phyloP scores from a whole-genome alignment of 257 asterid species.

The Forsythia suspensa region DNA sequence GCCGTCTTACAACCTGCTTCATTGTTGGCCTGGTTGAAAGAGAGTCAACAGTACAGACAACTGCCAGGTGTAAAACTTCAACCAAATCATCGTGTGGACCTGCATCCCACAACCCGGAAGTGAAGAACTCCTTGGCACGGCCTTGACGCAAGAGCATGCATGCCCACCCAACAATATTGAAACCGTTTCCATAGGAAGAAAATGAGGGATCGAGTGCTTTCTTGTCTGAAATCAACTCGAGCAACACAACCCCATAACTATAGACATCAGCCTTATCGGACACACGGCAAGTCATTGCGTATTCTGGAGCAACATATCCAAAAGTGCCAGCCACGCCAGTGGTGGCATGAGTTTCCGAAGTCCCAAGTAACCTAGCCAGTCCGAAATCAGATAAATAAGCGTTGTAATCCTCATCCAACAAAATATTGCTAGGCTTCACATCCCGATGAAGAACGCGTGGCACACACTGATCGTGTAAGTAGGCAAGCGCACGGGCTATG shows the following conservation, averaged over 20 bases:
- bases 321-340: constrained; percentile 94
- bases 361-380: constrained; percentile 80
- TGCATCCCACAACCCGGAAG: constrained; percentile 75
- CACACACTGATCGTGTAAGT: constrained; percentile 85
- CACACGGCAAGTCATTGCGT: constrained; percentile 93
- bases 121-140: constrained; percentile 79
- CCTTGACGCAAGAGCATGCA: constrained; percentile 83
- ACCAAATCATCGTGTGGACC: constrained; percentile 92
- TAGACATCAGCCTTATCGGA: constrained; percentile 94
- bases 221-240: constrained; percentile 86
- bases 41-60: constrained; percentile 78
- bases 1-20: constrained; percentile 87
- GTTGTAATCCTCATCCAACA: constrained; percentile 77
- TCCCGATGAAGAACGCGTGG: constrained; percentile 97
- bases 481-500: constrained; percentile 83
- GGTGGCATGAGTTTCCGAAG: constrained; percentile 88
- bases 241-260: constrained; percentile 88
- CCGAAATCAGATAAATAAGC: constrained; percentile 91
- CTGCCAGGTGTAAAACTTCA: constrained; percentile 76
- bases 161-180: constrained; percentile 91
- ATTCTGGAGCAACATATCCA: constrained; percentile 96
- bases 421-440: constrained; percentile 89
- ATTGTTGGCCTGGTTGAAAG: constrained; percentile 80
- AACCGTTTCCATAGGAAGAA: constrained; percentile 82
- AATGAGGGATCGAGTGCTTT: constrained; percentile 89